Evolutionary conservation across 2,329 filamentous ascomycete genomes (phyloP).

Genomic region (Diplodia mutila): DNA sequence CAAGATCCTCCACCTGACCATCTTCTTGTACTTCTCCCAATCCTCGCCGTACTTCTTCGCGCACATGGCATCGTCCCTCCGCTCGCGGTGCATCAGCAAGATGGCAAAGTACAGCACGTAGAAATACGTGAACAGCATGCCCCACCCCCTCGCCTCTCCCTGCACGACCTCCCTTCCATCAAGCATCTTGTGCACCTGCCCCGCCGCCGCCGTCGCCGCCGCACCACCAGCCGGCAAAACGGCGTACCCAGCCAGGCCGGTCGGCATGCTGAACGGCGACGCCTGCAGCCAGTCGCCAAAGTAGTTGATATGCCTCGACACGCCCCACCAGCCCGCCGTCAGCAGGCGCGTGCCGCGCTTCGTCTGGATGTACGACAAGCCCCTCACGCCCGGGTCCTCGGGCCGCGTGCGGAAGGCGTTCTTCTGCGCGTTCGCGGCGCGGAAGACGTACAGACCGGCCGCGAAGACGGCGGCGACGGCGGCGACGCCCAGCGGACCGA

Average conservation of each 20-base stretch:
- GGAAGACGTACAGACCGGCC: constrained; percentile 87
- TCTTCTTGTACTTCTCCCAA: constrained; percentile 85
- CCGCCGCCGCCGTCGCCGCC: background rate
- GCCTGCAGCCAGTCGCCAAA: constrained; percentile 92
- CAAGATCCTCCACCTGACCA: constrained; percentile 79
- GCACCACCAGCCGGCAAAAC: constrained; percentile 53
- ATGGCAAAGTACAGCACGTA: constrained; percentile 91
- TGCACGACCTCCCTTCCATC: constrained; percentile 59
- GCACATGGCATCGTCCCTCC: constrained; percentile 89
- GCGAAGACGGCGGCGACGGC: constrained; percentile 69
- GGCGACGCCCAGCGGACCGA: constrained; percentile 69
- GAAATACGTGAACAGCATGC: constrained; percentile 88
- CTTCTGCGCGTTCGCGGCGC: constrained; percentile 89
- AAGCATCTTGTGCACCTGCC: constrained; percentile 29
- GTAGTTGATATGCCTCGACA: constrained; percentile 92
- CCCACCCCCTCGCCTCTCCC: constrained; percentile 73
- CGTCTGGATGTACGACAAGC: constrained; percentile 86
- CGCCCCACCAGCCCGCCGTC: constrained; percentile 90
- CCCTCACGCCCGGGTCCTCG: constrained; percentile 73
- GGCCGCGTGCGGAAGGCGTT: constrained; percentile 90
- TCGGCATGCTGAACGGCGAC: constrained; percentile 88
- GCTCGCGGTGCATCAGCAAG: constrained; percentile 81
- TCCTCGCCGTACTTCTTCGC: constrained; percentile 86
- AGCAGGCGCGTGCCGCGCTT: constrained; percentile 79
- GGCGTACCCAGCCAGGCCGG: constrained; percentile 79